Conservation (phyloP, 2,329 filamentous ascomycete species). For the Colletotrichum horii region DNA sequence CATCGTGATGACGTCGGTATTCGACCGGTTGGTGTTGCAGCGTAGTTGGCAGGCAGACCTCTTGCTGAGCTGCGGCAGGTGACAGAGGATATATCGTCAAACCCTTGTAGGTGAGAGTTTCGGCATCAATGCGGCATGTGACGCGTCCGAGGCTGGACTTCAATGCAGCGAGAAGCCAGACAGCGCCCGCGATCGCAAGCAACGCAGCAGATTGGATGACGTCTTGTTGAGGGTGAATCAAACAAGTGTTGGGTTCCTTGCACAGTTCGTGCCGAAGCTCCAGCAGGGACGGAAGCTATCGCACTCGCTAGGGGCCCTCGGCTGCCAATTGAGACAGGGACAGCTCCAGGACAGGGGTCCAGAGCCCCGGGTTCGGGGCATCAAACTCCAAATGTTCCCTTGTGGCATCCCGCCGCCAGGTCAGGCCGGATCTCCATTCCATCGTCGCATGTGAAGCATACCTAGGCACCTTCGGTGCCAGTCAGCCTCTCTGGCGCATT, state of each 20-base stretch:
- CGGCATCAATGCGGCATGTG: not conserved
- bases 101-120: not conserved
- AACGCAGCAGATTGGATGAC: not conserved
- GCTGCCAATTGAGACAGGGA: not conserved
- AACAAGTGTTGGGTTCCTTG: not conserved
- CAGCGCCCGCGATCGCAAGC: not conserved
- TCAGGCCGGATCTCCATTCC: not conserved
- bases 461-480: no score
- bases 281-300: not conserved
- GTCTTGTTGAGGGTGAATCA: not conserved
- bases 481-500: no score
- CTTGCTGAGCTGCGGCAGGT: not conserved
- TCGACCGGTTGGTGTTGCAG: not conserved
- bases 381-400: not conserved
- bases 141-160: not conserved
- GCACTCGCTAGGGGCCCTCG: not conserved
- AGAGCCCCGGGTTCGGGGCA: not conserved
- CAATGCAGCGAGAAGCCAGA: not conserved
- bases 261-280: not conserved
- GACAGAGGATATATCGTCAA: not conserved
- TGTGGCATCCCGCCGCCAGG: not conserved
- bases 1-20: constrained; percentile 36
- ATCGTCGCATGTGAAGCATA: not conserved
- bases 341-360: not conserved
- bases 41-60: no score